Evolutionary conservation across 257 asterid genomes (phyloP).

Genomic region (Verbena officinalis): DNA sequence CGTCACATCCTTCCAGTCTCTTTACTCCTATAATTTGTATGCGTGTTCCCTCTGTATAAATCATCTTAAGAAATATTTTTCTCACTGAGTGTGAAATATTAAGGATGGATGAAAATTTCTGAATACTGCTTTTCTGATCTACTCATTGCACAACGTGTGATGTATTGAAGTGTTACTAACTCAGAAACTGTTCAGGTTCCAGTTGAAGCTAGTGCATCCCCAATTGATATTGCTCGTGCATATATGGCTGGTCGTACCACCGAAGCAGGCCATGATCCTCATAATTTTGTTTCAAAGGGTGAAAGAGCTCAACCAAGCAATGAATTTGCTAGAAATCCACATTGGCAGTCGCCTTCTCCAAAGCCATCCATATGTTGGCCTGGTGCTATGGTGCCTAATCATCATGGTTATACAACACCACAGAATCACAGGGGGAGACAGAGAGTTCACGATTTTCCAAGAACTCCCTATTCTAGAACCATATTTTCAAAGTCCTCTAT

Average conservation of each 20-base stretch:
- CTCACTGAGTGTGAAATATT: constrained; percentile 11
- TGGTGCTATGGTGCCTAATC: constrained; percentile 64
- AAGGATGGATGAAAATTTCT: constrained; percentile 1
- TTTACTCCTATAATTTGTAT: neutral
- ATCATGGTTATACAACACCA: constrained; percentile 61
- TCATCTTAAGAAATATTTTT: neutral
- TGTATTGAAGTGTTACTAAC: constrained; percentile 12
- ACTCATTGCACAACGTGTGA: neutral
- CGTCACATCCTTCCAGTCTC: constrained; percentile 10
- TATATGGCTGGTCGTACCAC: constrained; percentile 78
- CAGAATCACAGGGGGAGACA: constrained; percentile 60
- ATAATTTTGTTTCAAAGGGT: constrained; percentile 35
- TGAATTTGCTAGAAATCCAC: constrained; percentile 52
- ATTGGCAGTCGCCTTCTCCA: constrained; percentile 58
- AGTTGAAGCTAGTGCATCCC: constrained; percentile 72
- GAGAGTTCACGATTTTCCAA: constrained; percentile 72
- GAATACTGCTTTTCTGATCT: neutral
- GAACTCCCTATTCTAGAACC: constrained; percentile 87
- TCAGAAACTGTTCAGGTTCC: constrained; percentile 52
- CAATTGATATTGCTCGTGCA: constrained; percentile 90
- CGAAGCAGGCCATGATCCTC: constrained; percentile 51
- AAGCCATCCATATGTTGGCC: constrained; percentile 84
- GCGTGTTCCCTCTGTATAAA: neutral
- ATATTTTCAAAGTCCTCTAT: constrained; percentile 58
- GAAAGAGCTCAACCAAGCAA: constrained; percentile 40